A percentile compares a stretch with the other conserved stretches of the same genome.
Evolutionary conservation across 352 stramenopile species (phyloP).

Genomic region (Phytophthora podocarpi): DNA sequence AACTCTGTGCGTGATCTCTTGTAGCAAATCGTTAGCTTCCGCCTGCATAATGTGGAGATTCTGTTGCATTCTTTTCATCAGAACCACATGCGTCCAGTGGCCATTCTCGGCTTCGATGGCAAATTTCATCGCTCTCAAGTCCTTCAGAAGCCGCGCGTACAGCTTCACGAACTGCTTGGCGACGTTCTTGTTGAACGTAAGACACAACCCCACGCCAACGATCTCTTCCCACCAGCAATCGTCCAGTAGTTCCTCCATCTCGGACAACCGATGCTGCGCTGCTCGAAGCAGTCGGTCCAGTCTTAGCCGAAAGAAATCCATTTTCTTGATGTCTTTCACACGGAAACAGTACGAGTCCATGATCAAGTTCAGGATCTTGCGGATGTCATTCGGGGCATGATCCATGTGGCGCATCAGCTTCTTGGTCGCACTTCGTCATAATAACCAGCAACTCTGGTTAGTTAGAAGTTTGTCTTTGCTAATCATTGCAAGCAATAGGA

Average conservation of each 20-base stretch:
- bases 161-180: constrained; percentile 74
- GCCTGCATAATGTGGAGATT: constrained; percentile 67
- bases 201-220: constrained; percentile 49
- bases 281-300: constrained; percentile 48
- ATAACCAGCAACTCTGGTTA: neutral
- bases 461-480: no score
- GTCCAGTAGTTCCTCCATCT: constrained; percentile 63
- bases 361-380: constrained; percentile 83
- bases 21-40: constrained; percentile 61
- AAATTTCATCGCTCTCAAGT: constrained; percentile 71
- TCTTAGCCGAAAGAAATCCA: constrained; percentile 74
- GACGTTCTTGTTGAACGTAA: constrained; percentile 74
- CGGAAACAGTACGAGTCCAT: constrained; percentile 81
- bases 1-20: constrained; percentile 51
- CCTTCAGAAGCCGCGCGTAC: constrained; percentile 57
- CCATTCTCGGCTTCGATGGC: constrained; percentile 67
- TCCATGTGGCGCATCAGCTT: constrained; percentile 52
- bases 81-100: constrained; percentile 54
- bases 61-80: constrained; percentile 70
- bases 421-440: constrained; percentile 65
- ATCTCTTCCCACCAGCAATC: constrained; percentile 80
- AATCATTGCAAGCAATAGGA: no score
- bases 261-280: constrained; percentile 36
- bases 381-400: constrained; percentile 53
- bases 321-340: constrained; percentile 71